phyloP scores from a whole-genome alignment of 176 grass and related monocot species.

The Aegilops longissima region DNA sequence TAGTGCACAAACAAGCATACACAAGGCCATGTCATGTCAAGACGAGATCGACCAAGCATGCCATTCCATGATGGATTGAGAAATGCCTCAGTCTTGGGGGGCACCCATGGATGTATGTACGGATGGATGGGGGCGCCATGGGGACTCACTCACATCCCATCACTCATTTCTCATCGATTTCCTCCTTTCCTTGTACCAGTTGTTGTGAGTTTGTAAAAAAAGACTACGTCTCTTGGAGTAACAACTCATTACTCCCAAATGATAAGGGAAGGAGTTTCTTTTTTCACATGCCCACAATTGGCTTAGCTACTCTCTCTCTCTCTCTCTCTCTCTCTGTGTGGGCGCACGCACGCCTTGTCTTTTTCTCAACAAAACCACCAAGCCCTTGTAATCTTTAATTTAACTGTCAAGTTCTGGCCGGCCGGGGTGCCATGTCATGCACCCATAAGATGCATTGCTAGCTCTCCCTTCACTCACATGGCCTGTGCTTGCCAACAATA shows the following conservation, averaged over 20 bases:
- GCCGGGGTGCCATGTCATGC: not conserved
- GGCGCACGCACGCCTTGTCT: not conserved
- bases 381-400: not conserved
- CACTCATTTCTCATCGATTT: not conserved
- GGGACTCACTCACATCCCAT: conserved; percentile 12
- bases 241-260: too few species aligned
- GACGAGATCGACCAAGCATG: not conserved
- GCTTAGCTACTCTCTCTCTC: too few species aligned
- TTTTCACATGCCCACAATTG: too few species aligned
- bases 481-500: conserved; percentile 38
- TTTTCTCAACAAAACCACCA: not conserved
- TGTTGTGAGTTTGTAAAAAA: not conserved
- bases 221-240: too few species aligned
- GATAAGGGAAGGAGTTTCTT: too few species aligned
- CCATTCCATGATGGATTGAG: conserved; percentile 17
- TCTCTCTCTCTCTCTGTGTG: too few species aligned
- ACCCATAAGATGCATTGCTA: not conserved
- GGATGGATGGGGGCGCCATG: too few species aligned
- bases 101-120: too few species aligned
- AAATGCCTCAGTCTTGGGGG: not conserved
- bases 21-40: not conserved
- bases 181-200: not conserved
- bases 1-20: conserved; percentile 6
- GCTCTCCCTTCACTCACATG: conserved; percentile 34
- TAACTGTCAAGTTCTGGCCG: not conserved